Evolutionary conservation across 129 eudicot genomes (phyloP).

Genomic region (Oenanthe sinensis): DNA sequence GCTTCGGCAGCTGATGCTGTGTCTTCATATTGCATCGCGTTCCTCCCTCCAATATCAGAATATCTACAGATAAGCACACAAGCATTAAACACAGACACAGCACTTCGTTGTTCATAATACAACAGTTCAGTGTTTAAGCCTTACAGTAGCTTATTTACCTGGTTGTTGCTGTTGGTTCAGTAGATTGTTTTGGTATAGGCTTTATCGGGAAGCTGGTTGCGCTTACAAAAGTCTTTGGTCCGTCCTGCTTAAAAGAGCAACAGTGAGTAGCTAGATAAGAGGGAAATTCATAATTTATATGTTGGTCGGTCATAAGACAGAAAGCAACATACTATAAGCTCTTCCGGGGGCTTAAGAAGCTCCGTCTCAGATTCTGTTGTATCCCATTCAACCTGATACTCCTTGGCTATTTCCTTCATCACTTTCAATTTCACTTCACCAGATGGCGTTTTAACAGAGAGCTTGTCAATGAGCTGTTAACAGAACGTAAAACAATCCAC

Average conservation of each 20-base stretch:
- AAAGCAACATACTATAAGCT: conserved; percentile 49
- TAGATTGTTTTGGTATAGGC: conserved; percentile 28
- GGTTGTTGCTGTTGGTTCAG: conserved; percentile 28
- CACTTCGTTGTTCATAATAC: neutral
- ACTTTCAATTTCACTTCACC: conserved; percentile 82
- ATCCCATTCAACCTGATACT: conserved; percentile 90
- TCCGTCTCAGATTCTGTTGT: conserved; percentile 76
- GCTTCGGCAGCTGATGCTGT: conserved; percentile 88
- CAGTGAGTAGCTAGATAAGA: conserved; percentile 1
- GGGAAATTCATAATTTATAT: neutral
- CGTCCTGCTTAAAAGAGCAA: conserved; percentile 45
- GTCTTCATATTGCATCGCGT: conserved; percentile 40
- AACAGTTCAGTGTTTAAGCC: neutral
- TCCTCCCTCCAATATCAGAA: conserved; percentile 34
- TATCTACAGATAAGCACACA: conserved; percentile 14
- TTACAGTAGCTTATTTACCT: neutral
- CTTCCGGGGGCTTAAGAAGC: conserved; percentile 91
- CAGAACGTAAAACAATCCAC: neutral
- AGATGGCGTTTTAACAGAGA: conserved; percentile 85
- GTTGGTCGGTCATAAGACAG: neutral
- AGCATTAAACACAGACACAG: neutral
- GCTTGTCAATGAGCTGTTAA: conserved; percentile 89
- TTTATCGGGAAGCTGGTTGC: conserved; percentile 74
- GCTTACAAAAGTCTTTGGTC: conserved; percentile 69
- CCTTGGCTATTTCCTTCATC: conserved; percentile 93